These are phyloP conservation scores for Trichothecium roseum DNA, from an alignment of 2,329 filamentous ascomycete genomes.

Conservation along the genomic window DNA sequence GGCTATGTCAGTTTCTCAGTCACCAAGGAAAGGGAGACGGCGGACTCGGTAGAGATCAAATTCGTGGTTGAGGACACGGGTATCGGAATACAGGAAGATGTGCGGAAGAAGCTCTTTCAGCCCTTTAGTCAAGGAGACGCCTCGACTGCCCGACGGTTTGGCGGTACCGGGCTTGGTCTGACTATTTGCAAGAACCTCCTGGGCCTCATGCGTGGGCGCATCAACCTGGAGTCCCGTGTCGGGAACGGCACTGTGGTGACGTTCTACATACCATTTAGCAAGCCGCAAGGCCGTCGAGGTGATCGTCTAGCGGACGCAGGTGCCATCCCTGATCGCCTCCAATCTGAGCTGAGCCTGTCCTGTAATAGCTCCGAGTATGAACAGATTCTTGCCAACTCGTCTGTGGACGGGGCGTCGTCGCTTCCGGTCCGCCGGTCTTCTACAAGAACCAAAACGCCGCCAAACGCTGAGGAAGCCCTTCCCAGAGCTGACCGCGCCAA, in stretches of 20 bases:
- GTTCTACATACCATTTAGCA: constrained; percentile 70
- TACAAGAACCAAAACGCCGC: constrained; percentile 17
- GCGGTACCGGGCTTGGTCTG: constrained; percentile 66
- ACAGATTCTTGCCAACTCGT: constrained; percentile 29
- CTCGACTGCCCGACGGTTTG: constrained; percentile 68
- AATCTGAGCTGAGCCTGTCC: constrained; percentile 52
- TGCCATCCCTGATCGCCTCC: constrained; percentile 56
- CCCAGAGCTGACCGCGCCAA: constrained; percentile 47
- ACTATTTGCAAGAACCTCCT: constrained; percentile 76
- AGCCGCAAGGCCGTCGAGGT: constrained; percentile 41
- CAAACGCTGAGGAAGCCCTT: constrained; percentile 35
- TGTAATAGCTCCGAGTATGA: constrained; percentile 58
- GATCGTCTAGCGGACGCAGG: constrained; percentile 50
- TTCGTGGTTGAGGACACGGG: constrained; percentile 71
- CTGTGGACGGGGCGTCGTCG: constrained; percentile 15
- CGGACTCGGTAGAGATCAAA: constrained; percentile 54
- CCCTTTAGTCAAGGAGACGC: constrained; percentile 77
- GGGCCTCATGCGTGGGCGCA: constrained; percentile 70
- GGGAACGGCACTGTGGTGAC: constrained; percentile 63
- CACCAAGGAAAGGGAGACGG: constrained; percentile 50
- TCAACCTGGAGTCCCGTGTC: constrained; percentile 56
- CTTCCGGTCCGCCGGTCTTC: constrained; percentile 20
- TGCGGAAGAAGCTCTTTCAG: constrained; percentile 62
- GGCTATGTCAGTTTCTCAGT: constrained; percentile 60
- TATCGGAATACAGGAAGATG: constrained; percentile 72